These are phyloP conservation scores for Aspergillus fumigatus DNA, from an alignment of 2,329 filamentous ascomycete species.

Conservation along the genomic window DNA sequence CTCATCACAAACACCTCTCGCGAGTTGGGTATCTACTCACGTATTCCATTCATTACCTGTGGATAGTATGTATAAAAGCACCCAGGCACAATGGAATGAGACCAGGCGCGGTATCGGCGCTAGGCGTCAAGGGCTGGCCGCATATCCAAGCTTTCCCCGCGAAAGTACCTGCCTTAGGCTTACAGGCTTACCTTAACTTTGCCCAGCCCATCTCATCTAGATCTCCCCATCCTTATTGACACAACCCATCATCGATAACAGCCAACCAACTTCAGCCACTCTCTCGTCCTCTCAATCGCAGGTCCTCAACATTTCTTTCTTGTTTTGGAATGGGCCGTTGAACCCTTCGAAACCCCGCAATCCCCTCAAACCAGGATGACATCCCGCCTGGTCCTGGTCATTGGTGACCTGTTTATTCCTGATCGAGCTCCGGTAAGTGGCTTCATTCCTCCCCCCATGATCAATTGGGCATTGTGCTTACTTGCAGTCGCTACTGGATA, in stretches of 20 bases:
- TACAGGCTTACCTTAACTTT: not conserved
- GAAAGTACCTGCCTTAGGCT: slow-evolving; percentile 12
- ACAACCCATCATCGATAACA: not conserved
- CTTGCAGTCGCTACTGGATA: slow-evolving; percentile 25
- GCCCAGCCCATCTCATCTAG: too few species aligned
- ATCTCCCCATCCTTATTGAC: slow-evolving; percentile 4
- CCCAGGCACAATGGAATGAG: not conserved
- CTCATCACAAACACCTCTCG: not conserved
- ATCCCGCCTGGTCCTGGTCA: slow-evolving; percentile 84
- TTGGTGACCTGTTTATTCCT: slow-evolving; percentile 90
- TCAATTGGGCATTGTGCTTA: slow-evolving; percentile 12
- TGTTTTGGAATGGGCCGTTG: slow-evolving; percentile 26
- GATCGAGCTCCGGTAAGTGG: slow-evolving; percentile 70
- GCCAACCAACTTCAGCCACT: not conserved
- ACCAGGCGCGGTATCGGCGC: slow-evolving; percentile 1
- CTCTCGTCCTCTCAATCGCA: not conserved
- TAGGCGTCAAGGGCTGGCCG: not conserved
- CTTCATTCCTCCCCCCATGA: slow-evolving; percentile 8
- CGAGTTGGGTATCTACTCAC: not conserved
- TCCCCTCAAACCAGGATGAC: slow-evolving; percentile 51
- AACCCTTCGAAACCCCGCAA: slow-evolving; percentile 11
- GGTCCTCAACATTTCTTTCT: not conserved
- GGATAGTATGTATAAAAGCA: not conserved
- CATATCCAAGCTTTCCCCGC: slow-evolving; percentile 16
- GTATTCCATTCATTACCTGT: not conserved